phyloP scores from a whole-genome alignment of 1,284 basidiomycete species.

The Mrakiaceae sp. region DNA sequence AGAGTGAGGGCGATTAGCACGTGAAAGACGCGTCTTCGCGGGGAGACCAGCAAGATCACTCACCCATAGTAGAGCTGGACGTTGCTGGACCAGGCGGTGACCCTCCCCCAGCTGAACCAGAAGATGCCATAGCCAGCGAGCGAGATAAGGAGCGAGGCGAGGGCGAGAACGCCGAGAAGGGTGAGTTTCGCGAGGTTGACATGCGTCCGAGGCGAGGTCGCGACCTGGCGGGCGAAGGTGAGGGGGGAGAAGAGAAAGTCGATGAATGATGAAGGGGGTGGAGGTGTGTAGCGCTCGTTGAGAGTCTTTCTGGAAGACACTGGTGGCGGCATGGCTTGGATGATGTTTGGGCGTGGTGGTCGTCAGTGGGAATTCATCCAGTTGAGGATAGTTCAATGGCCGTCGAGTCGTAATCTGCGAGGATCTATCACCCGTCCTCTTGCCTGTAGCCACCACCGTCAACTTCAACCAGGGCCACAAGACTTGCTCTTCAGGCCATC shows the following conservation, averaged over 20 bases:
- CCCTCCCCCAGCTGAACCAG: conserved; percentile 13
- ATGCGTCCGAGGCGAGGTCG: not conserved
- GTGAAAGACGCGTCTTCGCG: too few relatives aligned
- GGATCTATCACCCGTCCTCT: too few relatives aligned
- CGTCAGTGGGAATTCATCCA: too few relatives aligned
- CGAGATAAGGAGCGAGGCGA: not conserved
- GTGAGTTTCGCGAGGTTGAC: not conserved
- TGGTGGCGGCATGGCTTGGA: too few relatives aligned
- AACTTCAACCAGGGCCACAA: too few relatives aligned
- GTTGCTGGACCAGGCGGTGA: not conserved
- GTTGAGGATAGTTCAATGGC: too few relatives aligned
- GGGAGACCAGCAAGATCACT: not conserved
- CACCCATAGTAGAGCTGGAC: conserved; percentile 7
- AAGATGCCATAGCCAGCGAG: not conserved
- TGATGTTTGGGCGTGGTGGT: too few relatives aligned
- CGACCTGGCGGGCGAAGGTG: not conserved
- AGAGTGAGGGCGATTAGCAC: not conserved
- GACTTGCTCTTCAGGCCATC: too few relatives aligned
- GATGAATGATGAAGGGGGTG: not conserved
- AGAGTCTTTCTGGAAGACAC: too few relatives aligned
- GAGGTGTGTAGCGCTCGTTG: not conserved
- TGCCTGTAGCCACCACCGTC: too few relatives aligned
- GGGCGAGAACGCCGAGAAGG: not conserved
- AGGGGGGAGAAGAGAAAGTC: not conserved
- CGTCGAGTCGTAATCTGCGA: too few relatives aligned